Evolutionary conservation across 208 protist species (phyloP).

Genomic region (Acanthamoeba royreba): DNA sequence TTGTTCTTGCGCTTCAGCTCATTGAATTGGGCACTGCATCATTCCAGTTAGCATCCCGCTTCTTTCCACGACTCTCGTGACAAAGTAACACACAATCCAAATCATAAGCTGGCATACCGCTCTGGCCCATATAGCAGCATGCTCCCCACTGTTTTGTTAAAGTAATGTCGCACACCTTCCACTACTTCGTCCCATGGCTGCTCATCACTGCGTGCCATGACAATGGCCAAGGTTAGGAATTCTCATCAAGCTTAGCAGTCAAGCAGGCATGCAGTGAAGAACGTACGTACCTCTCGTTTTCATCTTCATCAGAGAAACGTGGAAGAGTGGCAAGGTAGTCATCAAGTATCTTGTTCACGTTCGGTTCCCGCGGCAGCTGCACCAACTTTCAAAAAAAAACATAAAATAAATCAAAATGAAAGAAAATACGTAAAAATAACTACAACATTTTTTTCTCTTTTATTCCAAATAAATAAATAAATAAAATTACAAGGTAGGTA

Average conservation of each 20-base stretch:
- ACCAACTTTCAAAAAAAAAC: not conserved
- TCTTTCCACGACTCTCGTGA: not conserved
- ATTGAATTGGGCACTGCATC: not conserved
- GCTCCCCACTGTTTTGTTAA: not conserved
- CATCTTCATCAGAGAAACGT: not conserved
- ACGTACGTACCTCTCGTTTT: not conserved
- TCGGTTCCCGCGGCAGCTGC: not conserved
- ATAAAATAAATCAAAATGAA: not conserved
- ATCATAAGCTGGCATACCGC: not conserved
- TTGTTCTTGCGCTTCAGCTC: not conserved
- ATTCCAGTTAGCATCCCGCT: not conserved
- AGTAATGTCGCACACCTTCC: not conserved
- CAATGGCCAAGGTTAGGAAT: not conserved
- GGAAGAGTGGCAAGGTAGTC: not conserved
- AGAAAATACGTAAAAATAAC: too few species aligned
- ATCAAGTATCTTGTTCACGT: not conserved
- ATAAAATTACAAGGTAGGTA: not conserved
- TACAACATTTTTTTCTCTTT: too few species aligned
- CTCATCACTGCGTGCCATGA: not conserved
- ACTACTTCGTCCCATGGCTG: slow-evolving; percentile 11
- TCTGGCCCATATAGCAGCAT: not conserved
- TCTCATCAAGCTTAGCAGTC: not conserved
- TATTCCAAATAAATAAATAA: too few species aligned
- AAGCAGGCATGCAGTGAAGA: too few species aligned
- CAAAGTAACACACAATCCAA: too few species aligned